A percentile compares a stretch with the other conserved stretches of the same genome.
Conservation (phyloP, 352 stramenopile genomes). For the Globisporangium camurandrum region DNA sequence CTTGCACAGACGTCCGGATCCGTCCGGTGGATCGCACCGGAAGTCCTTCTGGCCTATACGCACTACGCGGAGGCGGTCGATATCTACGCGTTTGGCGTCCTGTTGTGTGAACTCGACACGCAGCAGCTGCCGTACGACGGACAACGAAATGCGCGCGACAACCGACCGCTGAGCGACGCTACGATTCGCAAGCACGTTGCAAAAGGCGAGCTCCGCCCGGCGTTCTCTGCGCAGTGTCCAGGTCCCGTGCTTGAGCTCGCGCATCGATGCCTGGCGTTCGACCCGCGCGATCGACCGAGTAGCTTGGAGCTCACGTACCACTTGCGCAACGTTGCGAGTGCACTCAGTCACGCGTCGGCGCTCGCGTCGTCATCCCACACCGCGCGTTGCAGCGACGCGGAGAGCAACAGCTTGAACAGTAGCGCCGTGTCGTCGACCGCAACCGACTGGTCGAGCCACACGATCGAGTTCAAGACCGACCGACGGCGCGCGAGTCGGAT, state of each 20-base stretch:
- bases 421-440: too few species aligned
- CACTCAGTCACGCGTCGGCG: too few species aligned
- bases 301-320: too few species aligned
- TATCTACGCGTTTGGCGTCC: conserved; percentile 75
- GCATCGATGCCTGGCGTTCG: conserved; percentile 79
- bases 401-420: too few species aligned
- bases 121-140: conserved; percentile 85
- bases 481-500: too few species aligned
- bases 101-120: conserved; percentile 82
- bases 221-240: conserved; percentile 40
- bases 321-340: too few species aligned
- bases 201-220: conserved; percentile 74
- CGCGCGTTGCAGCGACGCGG: too few species aligned
- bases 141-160: conserved; percentile 59
- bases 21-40: conserved; percentile 21
- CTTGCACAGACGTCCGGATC: neutral
- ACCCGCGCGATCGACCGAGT: conserved; percentile 70
- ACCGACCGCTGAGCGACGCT: conserved; percentile 56
- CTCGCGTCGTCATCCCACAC: too few species aligned
- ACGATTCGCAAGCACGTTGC: conserved; percentile 76
- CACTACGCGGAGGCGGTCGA: conserved; percentile 22
- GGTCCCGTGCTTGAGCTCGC: conserved; percentile 59
- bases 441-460: too few species aligned
- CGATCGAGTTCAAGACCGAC: too few species aligned
- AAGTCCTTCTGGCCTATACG: conserved; percentile 23